phyloP scores from a whole-genome alignment of 2,329 filamentous ascomycete species.

The Purpureocillium lavendulum region DNA sequence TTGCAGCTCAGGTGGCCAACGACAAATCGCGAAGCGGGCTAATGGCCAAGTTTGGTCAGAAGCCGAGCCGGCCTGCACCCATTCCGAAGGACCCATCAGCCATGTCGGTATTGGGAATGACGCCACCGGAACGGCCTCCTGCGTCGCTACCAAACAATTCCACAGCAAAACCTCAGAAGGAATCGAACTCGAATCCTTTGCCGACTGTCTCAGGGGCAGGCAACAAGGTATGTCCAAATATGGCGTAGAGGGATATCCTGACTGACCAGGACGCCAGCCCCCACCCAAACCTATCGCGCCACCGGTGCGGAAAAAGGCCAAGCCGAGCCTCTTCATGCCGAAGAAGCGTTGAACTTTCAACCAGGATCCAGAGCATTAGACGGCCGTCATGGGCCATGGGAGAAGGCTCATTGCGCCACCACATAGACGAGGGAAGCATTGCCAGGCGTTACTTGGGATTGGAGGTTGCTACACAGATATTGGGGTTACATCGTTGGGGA shows the following conservation, averaged over 20 bases:
- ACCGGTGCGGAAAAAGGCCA: constrained; percentile 9
- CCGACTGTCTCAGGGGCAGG: constrained; percentile 7
- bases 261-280: constrained; percentile 1
- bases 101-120: constrained; percentile 42
- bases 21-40: constrained; percentile 22
- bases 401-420: not conserved
- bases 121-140: constrained; percentile 34
- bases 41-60: constrained; percentile 27
- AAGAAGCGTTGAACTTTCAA: constrained; percentile 9
- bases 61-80: constrained; percentile 15
- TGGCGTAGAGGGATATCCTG: not conserved
- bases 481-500: not conserved
- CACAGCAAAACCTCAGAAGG: not conserved
- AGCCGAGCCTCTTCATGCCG: constrained; percentile 13
- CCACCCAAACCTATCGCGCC: constrained; percentile 3
- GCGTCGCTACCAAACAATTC: constrained; percentile 6
- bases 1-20: constrained; percentile 18
- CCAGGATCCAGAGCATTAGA: no score
- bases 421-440: constrained; percentile 1
- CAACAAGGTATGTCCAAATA: constrained; percentile 9
- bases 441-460: constrained; percentile 1
- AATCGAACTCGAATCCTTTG: constrained; percentile 6
- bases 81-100: constrained; percentile 41
- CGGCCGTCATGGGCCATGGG: no score
- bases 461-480: no score